Evolutionary conservation across 192 early-diverging fungal species (phyloP).

Genomic region (Rhizophagus sp.): DNA sequence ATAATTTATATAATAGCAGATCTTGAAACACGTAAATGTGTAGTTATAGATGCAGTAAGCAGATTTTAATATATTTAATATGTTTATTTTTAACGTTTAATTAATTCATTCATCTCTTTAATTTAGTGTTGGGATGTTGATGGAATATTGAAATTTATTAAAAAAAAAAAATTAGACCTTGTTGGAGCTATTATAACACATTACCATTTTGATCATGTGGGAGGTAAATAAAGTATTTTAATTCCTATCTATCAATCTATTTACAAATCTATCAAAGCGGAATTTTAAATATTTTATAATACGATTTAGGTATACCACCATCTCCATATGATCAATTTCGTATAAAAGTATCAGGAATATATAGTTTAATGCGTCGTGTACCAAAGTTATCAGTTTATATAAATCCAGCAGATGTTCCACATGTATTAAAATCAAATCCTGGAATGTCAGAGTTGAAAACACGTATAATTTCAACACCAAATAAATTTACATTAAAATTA

Average conservation of each 20-base stretch:
- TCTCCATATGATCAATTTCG: slow-evolving; percentile 80
- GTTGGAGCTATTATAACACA: slow-evolving; percentile 80
- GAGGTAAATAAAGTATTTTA: slow-evolving; percentile 48
- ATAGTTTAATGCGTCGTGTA: slow-evolving; percentile 68
- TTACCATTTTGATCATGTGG: slow-evolving; percentile 85
- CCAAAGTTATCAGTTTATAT: slow-evolving; percentile 76
- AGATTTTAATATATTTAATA: background rate
- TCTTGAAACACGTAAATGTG: slow-evolving; percentile 61
- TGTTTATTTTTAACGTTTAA: slow-evolving; percentile 4
- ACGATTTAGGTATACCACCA: slow-evolving; percentile 58
- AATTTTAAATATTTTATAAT: background rate
- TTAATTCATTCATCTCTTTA: slow-evolving; percentile 51
- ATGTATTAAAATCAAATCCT: slow-evolving; percentile 68
- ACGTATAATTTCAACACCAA: slow-evolving; percentile 61
- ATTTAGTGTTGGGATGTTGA: slow-evolving; percentile 89
- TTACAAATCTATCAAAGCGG: background rate
- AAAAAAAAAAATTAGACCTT: slow-evolving; percentile 61
- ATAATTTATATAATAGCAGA: slow-evolving; percentile 84
- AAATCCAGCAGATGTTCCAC: slow-evolving; percentile 75
- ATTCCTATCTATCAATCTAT: background rate
- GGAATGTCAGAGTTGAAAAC: slow-evolving; percentile 42
- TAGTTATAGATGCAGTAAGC: slow-evolving; percentile 81
- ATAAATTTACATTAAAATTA: slow-evolving; percentile 54
- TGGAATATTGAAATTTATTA: slow-evolving; percentile 66
- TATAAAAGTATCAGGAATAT: slow-evolving; percentile 77